These are phyloP conservation scores for Osmozyma mogii DNA, from an alignment of 805 yeast species.

Conservation along the genomic window DNA sequence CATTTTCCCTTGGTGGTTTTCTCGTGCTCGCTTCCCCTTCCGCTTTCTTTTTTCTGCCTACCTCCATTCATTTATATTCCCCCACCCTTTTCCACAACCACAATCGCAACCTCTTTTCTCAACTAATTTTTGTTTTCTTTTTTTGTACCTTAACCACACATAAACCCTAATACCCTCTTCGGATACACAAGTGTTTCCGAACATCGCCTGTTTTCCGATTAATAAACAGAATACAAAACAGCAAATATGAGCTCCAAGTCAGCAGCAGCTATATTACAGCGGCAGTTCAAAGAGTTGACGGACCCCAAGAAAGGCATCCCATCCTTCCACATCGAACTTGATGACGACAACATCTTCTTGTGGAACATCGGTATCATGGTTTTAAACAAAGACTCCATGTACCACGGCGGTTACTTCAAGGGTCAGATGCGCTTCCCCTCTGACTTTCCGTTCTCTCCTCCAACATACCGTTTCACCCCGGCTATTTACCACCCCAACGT, in stretches of 20 bases:
- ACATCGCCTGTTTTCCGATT: too few relatives aligned
- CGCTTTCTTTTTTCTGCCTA: too few relatives aligned
- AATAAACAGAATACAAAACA: too few relatives aligned
- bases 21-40: too few relatives aligned
- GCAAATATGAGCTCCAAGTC: conserved; percentile 40
- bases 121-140: too few relatives aligned
- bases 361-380: conserved; percentile 93
- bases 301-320: conserved; percentile 75
- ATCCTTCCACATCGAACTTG: conserved; percentile 56
- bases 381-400: conserved; percentile 77
- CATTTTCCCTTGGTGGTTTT: too few relatives aligned
- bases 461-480: conserved; percentile 86
- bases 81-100: too few relatives aligned
- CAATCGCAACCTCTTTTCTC: too few relatives aligned
- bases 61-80: too few relatives aligned
- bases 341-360: conserved; percentile 47
- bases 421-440: conserved; percentile 91
- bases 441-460: conserved; percentile 91
- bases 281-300: conserved; percentile 89
- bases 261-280: conserved; percentile 80
- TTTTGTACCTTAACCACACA: too few relatives aligned
- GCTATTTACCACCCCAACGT: conserved; percentile 94
- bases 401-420: conserved; percentile 90
- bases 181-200: too few relatives aligned
- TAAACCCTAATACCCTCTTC: too few relatives aligned